Evolutionary conservation across 177 flowering plant genomes (phyloP).

Genomic region (Vitis hybrid): DNA sequence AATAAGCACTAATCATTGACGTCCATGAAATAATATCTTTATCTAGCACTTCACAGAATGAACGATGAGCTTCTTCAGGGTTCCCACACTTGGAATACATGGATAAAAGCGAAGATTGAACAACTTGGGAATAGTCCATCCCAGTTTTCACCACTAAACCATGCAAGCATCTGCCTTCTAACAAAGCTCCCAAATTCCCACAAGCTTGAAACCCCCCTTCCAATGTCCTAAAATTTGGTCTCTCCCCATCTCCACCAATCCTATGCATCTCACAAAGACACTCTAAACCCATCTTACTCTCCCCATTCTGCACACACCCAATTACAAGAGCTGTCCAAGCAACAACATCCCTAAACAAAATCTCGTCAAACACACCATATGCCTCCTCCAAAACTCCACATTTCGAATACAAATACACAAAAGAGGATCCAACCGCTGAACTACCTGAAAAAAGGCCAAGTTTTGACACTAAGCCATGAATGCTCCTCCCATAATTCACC

Average conservation of each 20-base stretch:
- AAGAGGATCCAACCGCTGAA: slow-evolving; percentile 64
- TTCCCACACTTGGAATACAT: slow-evolving; percentile 73
- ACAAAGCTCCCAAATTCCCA: slow-evolving; percentile 48
- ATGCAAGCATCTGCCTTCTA: slow-evolving; percentile 69
- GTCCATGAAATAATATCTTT: slow-evolving; percentile 79
- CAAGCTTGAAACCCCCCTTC: slow-evolving; percentile 77
- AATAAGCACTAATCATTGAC: slow-evolving; percentile 51
- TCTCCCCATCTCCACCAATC: slow-evolving; percentile 35
- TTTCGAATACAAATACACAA: slow-evolving; percentile 62
- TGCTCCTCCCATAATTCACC: slow-evolving; percentile 25
- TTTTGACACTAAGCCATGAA: slow-evolving; percentile 57
- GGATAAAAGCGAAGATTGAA: slow-evolving; percentile 54
- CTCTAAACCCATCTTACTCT: slow-evolving; percentile 55
- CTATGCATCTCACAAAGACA: slow-evolving; percentile 56
- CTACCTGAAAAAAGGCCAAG: slow-evolving; percentile 39
- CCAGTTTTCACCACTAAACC: slow-evolving; percentile 62
- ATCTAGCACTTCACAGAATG: slow-evolving; percentile 44
- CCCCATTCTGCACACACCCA: slow-evolving; percentile 72
- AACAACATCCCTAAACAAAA: slow-evolving; percentile 64
- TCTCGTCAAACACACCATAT: slow-evolving; percentile 58
- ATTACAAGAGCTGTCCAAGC: slow-evolving; percentile 77
- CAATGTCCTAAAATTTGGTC: slow-evolving; percentile 64
- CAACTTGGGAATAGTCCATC: slow-evolving; percentile 27
- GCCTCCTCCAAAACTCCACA: slow-evolving; percentile 53
- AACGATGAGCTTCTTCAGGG: slow-evolving; percentile 37